Percentiles rank a stretch among this genome's conserved stretches.
phyloP scores from a whole-genome alignment of 2,329 filamentous ascomycete genomes.

The Remersonia thermophila region DNA sequence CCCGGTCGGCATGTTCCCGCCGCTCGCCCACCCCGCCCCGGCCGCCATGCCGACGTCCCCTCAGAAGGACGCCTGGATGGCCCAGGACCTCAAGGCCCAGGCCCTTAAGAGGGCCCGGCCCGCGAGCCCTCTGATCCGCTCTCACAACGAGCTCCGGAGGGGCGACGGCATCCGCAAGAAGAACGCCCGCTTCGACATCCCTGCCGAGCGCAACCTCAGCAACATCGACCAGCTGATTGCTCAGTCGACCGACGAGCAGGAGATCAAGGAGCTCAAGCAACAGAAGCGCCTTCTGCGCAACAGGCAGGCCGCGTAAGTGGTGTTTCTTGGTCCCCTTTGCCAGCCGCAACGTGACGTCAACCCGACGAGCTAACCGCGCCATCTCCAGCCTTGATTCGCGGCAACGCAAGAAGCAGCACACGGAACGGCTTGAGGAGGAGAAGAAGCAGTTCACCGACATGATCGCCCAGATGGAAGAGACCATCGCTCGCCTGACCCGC shows the following conservation, averaged over 20 bases:
- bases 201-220: conserved; percentile 78
- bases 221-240: conserved; percentile 92
- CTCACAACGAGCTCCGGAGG: conserved; percentile 63
- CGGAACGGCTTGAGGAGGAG: conserved; percentile 89
- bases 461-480: conserved; percentile 68
- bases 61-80: conserved; percentile 44
- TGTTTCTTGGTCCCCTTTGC: too few relatives aligned
- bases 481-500: conserved; percentile 54
- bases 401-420: conserved; percentile 96
- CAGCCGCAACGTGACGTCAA: conserved; percentile 3
- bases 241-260: conserved; percentile 76
- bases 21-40: conserved; percentile 31
- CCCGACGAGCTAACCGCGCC: conserved; percentile 1
- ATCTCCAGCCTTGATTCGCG: conserved; percentile 74
- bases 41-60: conserved; percentile 42
- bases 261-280: conserved; percentile 97
- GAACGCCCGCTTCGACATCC: conserved; percentile 96
- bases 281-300: conserved; percentile 93
- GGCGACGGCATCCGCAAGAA: conserved; percentile 95
- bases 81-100: conserved; percentile 35
- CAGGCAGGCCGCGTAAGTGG: conserved; percentile 83
- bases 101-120: conserved; percentile 50
- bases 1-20: conserved; percentile 42
- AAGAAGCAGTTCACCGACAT: conserved; percentile 79
- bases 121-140: conserved; percentile 57